phyloP scores from a whole-genome alignment of 192 early-diverging fungal genomes.

The Linnemannia elongata region DNA sequence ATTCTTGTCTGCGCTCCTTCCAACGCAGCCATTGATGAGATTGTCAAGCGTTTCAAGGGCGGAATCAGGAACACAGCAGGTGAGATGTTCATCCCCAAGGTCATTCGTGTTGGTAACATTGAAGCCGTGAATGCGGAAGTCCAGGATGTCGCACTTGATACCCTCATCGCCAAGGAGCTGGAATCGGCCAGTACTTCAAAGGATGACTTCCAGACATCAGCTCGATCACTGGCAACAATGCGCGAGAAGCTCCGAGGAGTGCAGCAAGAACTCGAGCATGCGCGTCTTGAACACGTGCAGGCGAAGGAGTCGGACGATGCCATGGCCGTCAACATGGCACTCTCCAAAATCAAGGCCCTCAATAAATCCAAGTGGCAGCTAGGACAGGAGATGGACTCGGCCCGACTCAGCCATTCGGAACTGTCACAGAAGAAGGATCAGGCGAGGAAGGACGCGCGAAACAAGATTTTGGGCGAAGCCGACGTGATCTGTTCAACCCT shows the following conservation, averaged over 20 bases:
- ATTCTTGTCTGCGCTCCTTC: slow-evolving; percentile 95
- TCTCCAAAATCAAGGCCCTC: slow-evolving; percentile 59
- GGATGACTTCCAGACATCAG: slow-evolving; percentile 54
- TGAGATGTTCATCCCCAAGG: slow-evolving; percentile 69
- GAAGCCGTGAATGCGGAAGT: slow-evolving; percentile 82
- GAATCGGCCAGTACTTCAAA: slow-evolving; percentile 47
- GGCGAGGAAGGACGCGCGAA: slow-evolving; percentile 66
- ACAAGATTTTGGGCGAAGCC: slow-evolving; percentile 78
- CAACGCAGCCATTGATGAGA: slow-evolving; percentile 97
- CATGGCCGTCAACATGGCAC: slow-evolving; percentile 55
- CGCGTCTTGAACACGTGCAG: slow-evolving; percentile 42
- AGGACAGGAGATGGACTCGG: slow-evolving; percentile 38
- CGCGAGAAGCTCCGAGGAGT: slow-evolving; percentile 56
- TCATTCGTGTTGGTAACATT: slow-evolving; percentile 87
- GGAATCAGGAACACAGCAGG: slow-evolving; percentile 79
- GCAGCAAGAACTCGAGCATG: slow-evolving; percentile 57
- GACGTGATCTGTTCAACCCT: slow-evolving; percentile 92
- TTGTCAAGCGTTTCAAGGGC: slow-evolving; percentile 85
- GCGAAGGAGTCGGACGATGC: slow-evolving; percentile 43
- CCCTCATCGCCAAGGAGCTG: slow-evolving; percentile 75
- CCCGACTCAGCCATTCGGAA: slow-evolving; percentile 57
- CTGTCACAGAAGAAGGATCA: slow-evolving; percentile 50
- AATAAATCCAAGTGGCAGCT: slow-evolving; percentile 54
- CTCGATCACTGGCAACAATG: slow-evolving; percentile 50
- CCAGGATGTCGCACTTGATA: slow-evolving; percentile 80